Percentiles rank a stretch among this genome's conserved stretches.
These are phyloP conservation scores for Solanum medicagineum DNA, from an alignment of 257 asterid species.

Conservation along the genomic window DNA sequence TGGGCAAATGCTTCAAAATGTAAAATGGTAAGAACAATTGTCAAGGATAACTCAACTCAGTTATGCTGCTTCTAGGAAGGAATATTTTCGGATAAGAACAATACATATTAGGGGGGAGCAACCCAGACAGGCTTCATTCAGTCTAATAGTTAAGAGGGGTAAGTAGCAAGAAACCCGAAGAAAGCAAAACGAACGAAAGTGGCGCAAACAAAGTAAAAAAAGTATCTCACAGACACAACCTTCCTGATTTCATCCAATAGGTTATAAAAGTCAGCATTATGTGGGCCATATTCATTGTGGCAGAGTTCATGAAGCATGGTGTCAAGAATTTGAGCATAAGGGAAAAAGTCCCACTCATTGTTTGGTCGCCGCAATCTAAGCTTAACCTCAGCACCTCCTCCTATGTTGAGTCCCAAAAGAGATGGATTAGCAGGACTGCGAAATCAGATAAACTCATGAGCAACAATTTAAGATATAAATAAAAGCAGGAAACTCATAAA, in stretches of 20 bases:
- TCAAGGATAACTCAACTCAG: not conserved
- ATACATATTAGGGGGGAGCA: not conserved
- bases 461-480: not conserved
- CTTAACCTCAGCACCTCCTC: conserved; percentile 73
- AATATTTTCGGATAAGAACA: not conserved
- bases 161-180: not conserved
- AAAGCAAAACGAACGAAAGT: not conserved
- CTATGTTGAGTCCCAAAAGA: conserved; percentile 60
- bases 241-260: conserved; percentile 71
- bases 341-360: conserved; percentile 68
- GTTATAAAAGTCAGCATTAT: conserved; percentile 71
- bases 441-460: conserved; percentile 8
- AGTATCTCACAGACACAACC: conserved; percentile 18
- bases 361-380: conserved; percentile 69
- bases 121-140: not conserved
- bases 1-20: not conserved
- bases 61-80: not conserved
- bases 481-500: not conserved
- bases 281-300: conserved; percentile 75
- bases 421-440: conserved; percentile 61
- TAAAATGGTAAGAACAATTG: not conserved
- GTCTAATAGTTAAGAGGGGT: not conserved
- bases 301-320: conserved; percentile 95
- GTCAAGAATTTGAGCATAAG: conserved; percentile 51
- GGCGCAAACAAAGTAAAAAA: not conserved